A percentile compares a stretch with the other conserved stretches of the same genome.
phyloP scores from a whole-genome alignment of 2,329 filamentous ascomycete species.

The Aschersonia sp. region DNA sequence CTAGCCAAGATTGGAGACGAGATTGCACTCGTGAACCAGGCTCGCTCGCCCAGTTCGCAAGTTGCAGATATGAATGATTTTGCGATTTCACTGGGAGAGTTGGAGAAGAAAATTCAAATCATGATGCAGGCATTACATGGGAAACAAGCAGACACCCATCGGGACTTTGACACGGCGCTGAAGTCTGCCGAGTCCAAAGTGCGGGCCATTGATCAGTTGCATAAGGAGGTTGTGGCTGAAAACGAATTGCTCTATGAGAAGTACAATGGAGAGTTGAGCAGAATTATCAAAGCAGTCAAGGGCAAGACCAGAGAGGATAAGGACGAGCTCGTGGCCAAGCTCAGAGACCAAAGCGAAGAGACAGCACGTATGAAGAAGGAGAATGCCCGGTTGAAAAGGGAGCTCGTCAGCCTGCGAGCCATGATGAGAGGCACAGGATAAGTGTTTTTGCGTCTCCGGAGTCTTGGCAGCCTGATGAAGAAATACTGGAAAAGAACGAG shows the following conservation, averaged over 20 bases:
- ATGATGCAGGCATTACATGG: constrained; percentile 43
- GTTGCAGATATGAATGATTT: constrained; percentile 15
- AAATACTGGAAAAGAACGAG: background rate
- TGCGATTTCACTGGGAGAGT: constrained; percentile 39
- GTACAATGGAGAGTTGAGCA: constrained; percentile 82
- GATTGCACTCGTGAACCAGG: constrained; percentile 43
- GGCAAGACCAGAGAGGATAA: constrained; percentile 62
- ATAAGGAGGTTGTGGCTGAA: constrained; percentile 76
- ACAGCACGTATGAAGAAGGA: constrained; percentile 67
- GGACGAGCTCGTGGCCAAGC: constrained; percentile 56
- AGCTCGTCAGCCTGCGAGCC: constrained; percentile 57
- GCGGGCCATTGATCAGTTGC: constrained; percentile 73
- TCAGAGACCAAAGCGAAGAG: constrained; percentile 68
- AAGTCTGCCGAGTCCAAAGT: constrained; percentile 64
- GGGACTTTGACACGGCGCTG: constrained; percentile 58
- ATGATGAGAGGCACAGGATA: constrained; percentile 31
- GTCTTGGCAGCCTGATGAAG: constrained; percentile 6
- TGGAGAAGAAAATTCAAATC: constrained; percentile 53
- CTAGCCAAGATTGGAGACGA: constrained; percentile 70
- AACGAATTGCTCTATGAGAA: constrained; percentile 86
- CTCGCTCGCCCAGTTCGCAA: constrained; percentile 9
- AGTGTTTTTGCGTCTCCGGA: constrained; percentile 11
- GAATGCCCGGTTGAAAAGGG: constrained; percentile 68
- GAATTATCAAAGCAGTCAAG: constrained; percentile 63
- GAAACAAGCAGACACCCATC: constrained; percentile 49